Evolutionary conservation across 768 basidiomycete species (phyloP), one percentile per base, ranked within the genome.

Genomic region (Boletellus ananiceps): DNA sequence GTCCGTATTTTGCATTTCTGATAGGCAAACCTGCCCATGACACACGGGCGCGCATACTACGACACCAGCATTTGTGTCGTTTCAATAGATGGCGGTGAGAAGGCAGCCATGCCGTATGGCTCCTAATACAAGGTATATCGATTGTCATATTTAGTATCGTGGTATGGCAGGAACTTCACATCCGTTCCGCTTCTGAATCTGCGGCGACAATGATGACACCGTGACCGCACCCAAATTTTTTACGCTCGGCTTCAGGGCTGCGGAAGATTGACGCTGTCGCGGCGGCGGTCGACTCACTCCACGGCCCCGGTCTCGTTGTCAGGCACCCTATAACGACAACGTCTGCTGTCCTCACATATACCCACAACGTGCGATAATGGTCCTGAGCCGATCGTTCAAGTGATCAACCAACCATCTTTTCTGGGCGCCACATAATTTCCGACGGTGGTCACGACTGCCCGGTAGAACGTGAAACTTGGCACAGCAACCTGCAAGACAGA

Each of bases 51-150:
- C 29, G 32, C 19, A 11, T 27, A 14, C 35, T 32, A 32, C 48
- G 18, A 37, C 40, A 57, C 25, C n/a, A 18, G 16, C 11, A 29
- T 29, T 29, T 44, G 18, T 46, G 25, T 32, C 34, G 42, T 41
- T 44, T 40, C 47, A 40, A 43, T 16, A 50, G 37, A 33, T 39
- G 49, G 36, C 44, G 59, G 54, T 41, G 47, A 40, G 47, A 51
- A 63, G 42, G 43, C 19, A 23, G 7, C 11, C 1, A 56, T 62
- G 61, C 59, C 59, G 61, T 62, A 59, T 21, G 21, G 19, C 47
- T 54, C 32, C 62, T 29, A 56, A 56, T 62, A 64, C 50, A 47
- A 57, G 61, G 19, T 40, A 64, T 64, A 62, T 62, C 32, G 40
- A 50, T 49, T 48, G 2, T 46, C 53, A 5, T 47, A 64, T 59